phyloP scores from a whole-genome alignment of 495 filamentous ascomycete genomes.

The Neurospora africana region DNA sequence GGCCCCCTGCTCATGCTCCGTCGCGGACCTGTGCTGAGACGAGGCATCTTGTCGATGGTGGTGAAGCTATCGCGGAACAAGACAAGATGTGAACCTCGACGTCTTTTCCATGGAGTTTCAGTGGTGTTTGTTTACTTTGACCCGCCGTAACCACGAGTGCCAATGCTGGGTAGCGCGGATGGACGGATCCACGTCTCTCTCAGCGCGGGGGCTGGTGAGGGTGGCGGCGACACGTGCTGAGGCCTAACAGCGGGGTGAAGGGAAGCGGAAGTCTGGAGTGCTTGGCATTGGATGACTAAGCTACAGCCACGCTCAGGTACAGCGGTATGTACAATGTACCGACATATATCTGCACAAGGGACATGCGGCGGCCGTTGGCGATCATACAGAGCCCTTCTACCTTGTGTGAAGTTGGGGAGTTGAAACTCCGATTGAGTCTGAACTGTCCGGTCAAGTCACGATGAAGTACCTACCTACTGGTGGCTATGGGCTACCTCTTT shows the following conservation, averaged over 20 bases:
- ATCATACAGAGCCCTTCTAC: neutral
- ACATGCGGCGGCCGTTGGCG: neutral
- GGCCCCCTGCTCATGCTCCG: slow-evolving; percentile 42
- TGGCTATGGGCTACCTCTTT: neutral
- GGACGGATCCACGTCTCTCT: neutral
- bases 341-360: neutral
- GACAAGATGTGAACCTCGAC: neutral
- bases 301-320: neutral
- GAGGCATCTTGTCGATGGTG: slow-evolving; percentile 50
- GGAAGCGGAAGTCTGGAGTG: neutral
- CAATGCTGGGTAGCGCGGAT: neutral
- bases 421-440: neutral
- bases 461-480: neutral
- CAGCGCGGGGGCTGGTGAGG: neutral
- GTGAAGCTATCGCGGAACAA: neutral
- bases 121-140: slow-evolving; percentile 20
- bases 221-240: neutral
- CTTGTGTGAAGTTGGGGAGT: neutral
- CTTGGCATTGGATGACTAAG: neutral
- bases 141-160: neutral
- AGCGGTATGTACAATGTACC: too few species aligned
- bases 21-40: slow-evolving; percentile 53
- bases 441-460: neutral
- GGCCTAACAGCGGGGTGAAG: neutral
- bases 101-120: slow-evolving; percentile 2